Evolutionary conservation across 176 grass and related monocot species (phyloP).

Genomic region (Avena insularis): DNA sequence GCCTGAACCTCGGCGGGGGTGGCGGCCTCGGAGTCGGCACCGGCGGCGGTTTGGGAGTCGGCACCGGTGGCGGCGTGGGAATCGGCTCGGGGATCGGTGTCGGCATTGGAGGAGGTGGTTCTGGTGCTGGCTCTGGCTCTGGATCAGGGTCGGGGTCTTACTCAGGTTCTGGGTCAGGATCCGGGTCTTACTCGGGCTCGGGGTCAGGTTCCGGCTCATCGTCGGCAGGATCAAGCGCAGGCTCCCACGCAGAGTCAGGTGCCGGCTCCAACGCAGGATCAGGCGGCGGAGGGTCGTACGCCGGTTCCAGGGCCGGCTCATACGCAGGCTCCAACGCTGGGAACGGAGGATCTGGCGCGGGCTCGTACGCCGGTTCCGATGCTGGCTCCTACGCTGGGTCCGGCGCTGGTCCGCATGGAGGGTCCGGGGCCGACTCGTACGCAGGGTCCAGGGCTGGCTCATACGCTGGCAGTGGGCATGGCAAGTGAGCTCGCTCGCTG

Average conservation of each 20-base stretch:
- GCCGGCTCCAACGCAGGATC: conserved; percentile 18
- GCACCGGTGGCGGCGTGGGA: conserved; percentile 28
- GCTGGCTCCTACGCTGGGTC: conserved; percentile 34
- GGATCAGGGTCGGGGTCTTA: conserved; percentile 22
- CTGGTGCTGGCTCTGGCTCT: background rate
- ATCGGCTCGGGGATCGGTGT: conserved; percentile 45
- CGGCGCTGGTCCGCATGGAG: background rate
- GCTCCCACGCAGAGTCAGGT: conserved; percentile 21
- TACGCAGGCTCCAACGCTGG: conserved; percentile 24
- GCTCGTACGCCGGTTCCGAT: conserved; percentile 21
- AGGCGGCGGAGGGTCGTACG: background rate
- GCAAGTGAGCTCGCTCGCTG: conserved; percentile 37
- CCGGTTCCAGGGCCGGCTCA: conserved; percentile 15
- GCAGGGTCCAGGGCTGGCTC: conserved; percentile 45
- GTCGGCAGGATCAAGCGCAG: conserved; percentile 22
- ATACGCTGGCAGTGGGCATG: conserved; percentile 49
- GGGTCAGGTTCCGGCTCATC: conserved; percentile 49
- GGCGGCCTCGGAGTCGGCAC: conserved; percentile 43
- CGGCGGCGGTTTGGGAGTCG: background rate
- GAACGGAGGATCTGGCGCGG: background rate
- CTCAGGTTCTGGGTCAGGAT: background rate
- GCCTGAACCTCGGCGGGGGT: conserved; percentile 28
- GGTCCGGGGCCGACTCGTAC: conserved; percentile 41
- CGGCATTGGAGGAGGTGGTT: conserved; percentile 42
- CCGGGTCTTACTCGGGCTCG: background rate